Base-by-base conservation (phyloP, 176 grass and related monocot genomes). In the Avena atlantica region DNA sequence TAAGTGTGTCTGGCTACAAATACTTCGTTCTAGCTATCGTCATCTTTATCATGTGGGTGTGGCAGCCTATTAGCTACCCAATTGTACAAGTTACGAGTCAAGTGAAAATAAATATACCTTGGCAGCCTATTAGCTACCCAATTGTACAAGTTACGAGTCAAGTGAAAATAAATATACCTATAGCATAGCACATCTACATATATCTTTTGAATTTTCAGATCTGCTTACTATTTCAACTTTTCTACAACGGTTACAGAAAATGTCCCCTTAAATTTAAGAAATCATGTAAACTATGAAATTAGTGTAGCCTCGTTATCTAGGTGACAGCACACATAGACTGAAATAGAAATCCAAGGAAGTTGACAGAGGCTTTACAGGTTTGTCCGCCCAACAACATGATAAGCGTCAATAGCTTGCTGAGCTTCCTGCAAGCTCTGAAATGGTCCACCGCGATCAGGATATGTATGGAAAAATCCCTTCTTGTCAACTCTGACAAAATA, bases 361-460 rank as follows among this genome's bases (percentile, higher is more conserved):
- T 37, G 65, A 68, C 31, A 4, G 31, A 9, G 6, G 65, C 65
- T 68, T 68, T 44, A 68, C 29, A 68, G 36, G 65, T 68, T 68
- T 17, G 9, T 17, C 9, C 65, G 65, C 29, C 29, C 14, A 17
- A 19, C 65, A 36, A 9, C 29, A 68, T 68, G 65, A 19, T 68
- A 37, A 0, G 15, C 15, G 29, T 68, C 65, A 68, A 37, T 37
- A 37, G 65, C 65, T 68, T 68, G 29, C 0, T 37, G 29, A 36
- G 29, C 65, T 36, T 68, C 29, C 29, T 68, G 6, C 36, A 68
- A 37, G 29, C 15, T 36, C 15, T 37, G 14, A 37, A 68, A 68
- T 8, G 65, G 65, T 37, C 29, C 65, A 68, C 65, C 65, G 15
- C 65, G 65, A 68, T 68, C 65, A 19, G 65, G 65, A 37, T 68